Conservation (phyloP, 164 flowering plant species). For the Dillenia turbinata region DNA sequence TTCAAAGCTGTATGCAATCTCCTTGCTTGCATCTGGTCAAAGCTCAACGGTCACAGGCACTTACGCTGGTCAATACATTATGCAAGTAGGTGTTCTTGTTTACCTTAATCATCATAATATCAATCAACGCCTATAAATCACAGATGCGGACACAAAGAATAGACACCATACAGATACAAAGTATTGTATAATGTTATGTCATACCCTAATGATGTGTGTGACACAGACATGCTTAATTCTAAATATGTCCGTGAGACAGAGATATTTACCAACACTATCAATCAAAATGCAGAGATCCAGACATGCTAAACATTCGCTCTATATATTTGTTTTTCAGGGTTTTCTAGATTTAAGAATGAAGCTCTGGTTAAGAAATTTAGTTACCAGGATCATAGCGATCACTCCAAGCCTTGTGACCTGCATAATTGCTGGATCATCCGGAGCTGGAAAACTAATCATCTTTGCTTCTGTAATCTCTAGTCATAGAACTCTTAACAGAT, state of each 20-base stretch:
- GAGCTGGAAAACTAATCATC: constrained; percentile 3
- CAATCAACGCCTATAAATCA: too few species aligned
- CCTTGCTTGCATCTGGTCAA: constrained; percentile 6
- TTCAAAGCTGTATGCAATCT: constrained; percentile 2
- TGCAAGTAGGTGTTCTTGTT: background rate
- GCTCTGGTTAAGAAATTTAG: background rate
- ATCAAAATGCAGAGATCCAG: too few species aligned
- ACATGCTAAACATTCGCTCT: background rate
- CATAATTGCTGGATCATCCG: constrained; percentile 6
- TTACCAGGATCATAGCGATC: background rate
- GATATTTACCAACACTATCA: too few species aligned
- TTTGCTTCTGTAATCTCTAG: background rate
- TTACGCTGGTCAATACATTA: constrained; percentile 1
- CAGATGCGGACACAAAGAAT: too few species aligned
- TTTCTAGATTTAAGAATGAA: constrained; percentile 5
- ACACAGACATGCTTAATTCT: too few species aligned
- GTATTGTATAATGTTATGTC: too few species aligned
- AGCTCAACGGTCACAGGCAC: constrained; percentile 3
- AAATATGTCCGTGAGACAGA: too few species aligned
- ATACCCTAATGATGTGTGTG: too few species aligned
- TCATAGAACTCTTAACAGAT: too few species aligned
- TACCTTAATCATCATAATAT: background rate
- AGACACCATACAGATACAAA: too few species aligned
- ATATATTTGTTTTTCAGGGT: background rate
- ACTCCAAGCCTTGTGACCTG: constrained; percentile 3